Percentiles rank a stretch among this genome's conserved stretches.
phyloP scores from a whole-genome alignment of 1,284 basidiomycete species.

The Sanghuangporus baumii region DNA sequence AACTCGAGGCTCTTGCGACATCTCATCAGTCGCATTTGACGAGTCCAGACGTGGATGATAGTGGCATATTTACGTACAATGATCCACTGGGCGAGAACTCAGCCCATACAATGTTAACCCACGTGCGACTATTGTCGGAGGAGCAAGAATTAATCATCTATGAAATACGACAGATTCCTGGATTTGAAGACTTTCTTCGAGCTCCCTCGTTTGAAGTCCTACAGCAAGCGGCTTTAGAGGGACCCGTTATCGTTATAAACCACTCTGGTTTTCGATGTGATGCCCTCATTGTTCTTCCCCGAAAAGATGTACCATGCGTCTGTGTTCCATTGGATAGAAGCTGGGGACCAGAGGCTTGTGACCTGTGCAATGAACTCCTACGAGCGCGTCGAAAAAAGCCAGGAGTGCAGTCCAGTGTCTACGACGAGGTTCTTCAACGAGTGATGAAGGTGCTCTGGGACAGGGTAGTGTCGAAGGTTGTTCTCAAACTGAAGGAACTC shows the following conservation, averaged over 20 bases:
- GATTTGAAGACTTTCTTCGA: conserved; percentile 13
- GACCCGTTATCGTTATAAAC: conserved; percentile 9
- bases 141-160: conserved; percentile 2
- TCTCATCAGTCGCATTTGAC: neutral
- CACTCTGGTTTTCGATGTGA: conserved; percentile 4
- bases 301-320: neutral
- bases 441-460: conserved; percentile 31
- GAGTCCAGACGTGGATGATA: neutral
- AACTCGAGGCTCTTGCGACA: neutral
- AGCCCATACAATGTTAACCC: neutral
- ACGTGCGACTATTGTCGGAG: neutral
- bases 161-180: conserved; percentile 7
- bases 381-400: neutral
- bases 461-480: conserved; percentile 28
- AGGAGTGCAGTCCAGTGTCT: neutral
- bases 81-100: neutral
- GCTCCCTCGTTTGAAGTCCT: conserved; percentile 7
- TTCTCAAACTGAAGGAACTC: conserved; percentile 21
- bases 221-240: conserved; percentile 11
- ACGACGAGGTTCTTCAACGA: conserved; percentile 15
- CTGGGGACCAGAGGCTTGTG: neutral
- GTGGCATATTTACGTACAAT: neutral
- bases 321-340: neutral
- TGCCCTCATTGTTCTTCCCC: neutral
- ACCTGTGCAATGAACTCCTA: neutral